Base-by-base conservation (phyloP, 495 filamentous ascomycete genomes). In the Penicillium pancosmium region DNA sequence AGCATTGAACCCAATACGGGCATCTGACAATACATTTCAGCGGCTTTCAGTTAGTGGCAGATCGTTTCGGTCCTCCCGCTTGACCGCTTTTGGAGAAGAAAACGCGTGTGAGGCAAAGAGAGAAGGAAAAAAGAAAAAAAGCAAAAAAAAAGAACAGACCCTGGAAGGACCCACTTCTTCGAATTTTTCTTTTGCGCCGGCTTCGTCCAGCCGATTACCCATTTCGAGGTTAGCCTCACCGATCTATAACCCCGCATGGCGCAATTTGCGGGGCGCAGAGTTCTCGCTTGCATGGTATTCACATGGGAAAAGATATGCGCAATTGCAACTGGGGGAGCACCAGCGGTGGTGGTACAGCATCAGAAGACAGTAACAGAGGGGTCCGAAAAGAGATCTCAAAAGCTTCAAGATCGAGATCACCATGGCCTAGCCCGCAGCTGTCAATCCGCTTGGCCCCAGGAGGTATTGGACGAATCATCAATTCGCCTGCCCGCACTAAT, bases 21-120 rank as follows among this genome's bases (percentile, higher is more conserved):
- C 50, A 53, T 41, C 27, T 23, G 50, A 59, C 59, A 34, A 19
- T 68, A 70, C 68, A 56, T 57, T 62, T 70, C 73, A 33, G 53
- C 27, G 27, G 27, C 27, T 38, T 34, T 13, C 51, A 66, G 54
- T 64, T 71, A 72, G 62, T 67, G 62, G 71, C 57, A 68, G 71
- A 74, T 74, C 73, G 56, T 69, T 60, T 65, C 46, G 56, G 51
- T 58, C 33, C 57, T 66, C 60, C 60, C 70, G 58, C 67, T 65
- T 66, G 62, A 55, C 64, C 68, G 63, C 56, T 57, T 68, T 52
- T 50, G 61, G 67, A 44, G 50, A 69, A 35, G 56, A 43, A 63
- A 65, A 59, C 61, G 66, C 62, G 50, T 54, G 60, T 54, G 47
- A 61, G 16, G 41, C 41, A 19, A 44, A 21, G 19, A 21, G 19